Base-by-base conservation (phyloP, 2,329 filamentous ascomycete genomes). In the Metarhizium humberi region DNA sequence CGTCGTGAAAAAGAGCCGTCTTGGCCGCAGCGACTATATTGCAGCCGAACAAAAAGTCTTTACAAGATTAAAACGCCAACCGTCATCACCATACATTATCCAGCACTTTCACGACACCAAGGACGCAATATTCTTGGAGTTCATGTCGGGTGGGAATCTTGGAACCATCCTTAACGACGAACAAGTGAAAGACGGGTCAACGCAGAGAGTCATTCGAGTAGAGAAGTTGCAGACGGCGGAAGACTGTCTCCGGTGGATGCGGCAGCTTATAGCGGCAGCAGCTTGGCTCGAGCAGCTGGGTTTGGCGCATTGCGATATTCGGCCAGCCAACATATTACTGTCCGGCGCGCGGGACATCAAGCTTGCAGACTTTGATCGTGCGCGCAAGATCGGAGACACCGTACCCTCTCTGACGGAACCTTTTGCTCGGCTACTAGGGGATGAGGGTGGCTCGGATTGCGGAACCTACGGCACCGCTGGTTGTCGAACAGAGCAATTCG, bases 71-170 rank as follows among this genome's bases (percentile, higher is more conserved):
- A 43, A 58, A 14, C 29, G 49, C 16, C 54, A 58, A 47, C 52
- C 56, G 38, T 49, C 29, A 5, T 59, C 56, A 45, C 56, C 58
- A 4, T 59, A 56, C 13, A 59, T 58, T 48, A 29, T 59, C 29
- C 50, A 46, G 34, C 54, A 54, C 40, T 55, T 56, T 30, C 42
- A 56, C 25, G 29, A 45, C 8, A 55, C 49, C 18, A 18, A 52
- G 25, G 49, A 54, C 16, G 55, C 51, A 4, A 59, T 56, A 42
- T 59, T 59, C 36, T 11, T 59, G 5, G 54, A 59, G 43, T 57
- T 16, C 2, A 49, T 56, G 54, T 45, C 48, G 20, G 45, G 18
- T 13, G 56, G 52, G 11, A 49, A 55, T 46, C 25, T 59, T 6
- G 49, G 50, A 11, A 48, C 49, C 14, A 3, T 55, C 4, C 40